Base-by-base conservation (phyloP, 805 yeast genomes). In the Nakazawaea laoshanensis region DNA sequence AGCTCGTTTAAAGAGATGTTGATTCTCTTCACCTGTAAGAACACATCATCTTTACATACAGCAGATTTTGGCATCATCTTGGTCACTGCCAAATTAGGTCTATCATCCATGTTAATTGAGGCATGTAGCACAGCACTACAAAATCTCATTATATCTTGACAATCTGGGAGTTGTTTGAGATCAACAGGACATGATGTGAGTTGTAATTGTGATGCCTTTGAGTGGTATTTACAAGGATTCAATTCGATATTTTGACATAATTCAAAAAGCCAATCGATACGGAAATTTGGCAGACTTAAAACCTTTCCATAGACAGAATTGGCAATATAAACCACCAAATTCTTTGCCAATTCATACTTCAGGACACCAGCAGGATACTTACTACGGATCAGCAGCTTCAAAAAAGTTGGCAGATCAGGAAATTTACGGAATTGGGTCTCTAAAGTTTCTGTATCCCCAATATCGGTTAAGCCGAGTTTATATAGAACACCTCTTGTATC, bases 311-410 rank as follows among this genome's bases (percentile, higher is more conserved):
- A 64, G 15, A 45, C 40, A 36, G 60, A 60, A 15, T 59, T 55
- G 1, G 63, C 56, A 17, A 64, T 37, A 4, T 47, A 25, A 21
- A 58, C 53, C 2, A 70, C 39, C 2, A 65, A 47, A 30, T 60
- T 66, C 24, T 63, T 59, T 11, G 65, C 48, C 19, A 70, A 43
- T 3, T 63, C 53, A 40, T 58, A 63, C 43, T 63, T 65, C 3
- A 75, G 67, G 2, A 73, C 63, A 0, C 77, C 77, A 14, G 71
- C 67, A 0, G 77, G 77, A 36, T 64, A 68, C 33, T 74, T 59
- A 15, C 55, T 63, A 36, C 53, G 55, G 1, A 68, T 59, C 24
- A 61, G 49, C 5, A 50, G 50, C 32, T 55, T 57, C 27, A 70
- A 48, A 44, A 65, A 65, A 4, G 44, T 43, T 3, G 54, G 49